A percentile compares a stretch with the other conserved stretches of the same genome.
Conservation (phyloP, 306 rosid genomes). For the Sindora glabra region DNA sequence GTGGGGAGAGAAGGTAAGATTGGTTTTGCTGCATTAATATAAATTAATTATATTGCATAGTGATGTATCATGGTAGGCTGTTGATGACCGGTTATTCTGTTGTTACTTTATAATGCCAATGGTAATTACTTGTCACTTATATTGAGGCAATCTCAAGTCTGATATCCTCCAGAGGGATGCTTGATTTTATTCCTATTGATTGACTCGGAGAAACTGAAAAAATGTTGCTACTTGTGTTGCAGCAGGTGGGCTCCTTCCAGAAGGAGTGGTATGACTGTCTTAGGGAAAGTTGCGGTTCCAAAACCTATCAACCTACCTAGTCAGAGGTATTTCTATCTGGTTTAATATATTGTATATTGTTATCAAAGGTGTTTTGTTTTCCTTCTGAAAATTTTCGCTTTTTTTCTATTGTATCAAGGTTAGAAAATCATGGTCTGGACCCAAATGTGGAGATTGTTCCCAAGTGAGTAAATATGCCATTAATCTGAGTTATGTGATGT, state of each 20-base stretch:
- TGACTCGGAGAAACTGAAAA: slow-evolving; percentile 3
- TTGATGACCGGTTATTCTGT: not conserved
- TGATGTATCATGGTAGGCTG: not conserved
- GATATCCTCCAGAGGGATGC: not conserved
- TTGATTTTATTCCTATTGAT: not conserved
- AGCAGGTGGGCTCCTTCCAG: slow-evolving; percentile 80
- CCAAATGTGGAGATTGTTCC: slow-evolving; percentile 96
- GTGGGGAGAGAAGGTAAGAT: slow-evolving; percentile 82
- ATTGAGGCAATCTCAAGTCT: not conserved
- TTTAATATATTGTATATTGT: not conserved
- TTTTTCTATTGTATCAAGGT: slow-evolving; percentile 49
- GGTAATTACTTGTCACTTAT: not conserved
- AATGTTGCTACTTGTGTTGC: slow-evolving; percentile 10
- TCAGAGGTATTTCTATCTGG: slow-evolving; percentile 62
- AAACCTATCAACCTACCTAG: slow-evolving; percentile 92
- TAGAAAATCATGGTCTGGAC: slow-evolving; percentile 88
- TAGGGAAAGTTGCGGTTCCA: slow-evolving; percentile 93
- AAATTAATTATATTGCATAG: not conserved
- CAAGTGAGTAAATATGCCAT: slow-evolving; percentile 53
- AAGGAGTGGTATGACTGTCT: slow-evolving; percentile 85
- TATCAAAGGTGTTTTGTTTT: slow-evolving; percentile 8
- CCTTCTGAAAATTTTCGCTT: slow-evolving; percentile 13
- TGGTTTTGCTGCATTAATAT: not conserved
- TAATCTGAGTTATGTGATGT: not conserved
- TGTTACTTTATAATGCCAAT: not conserved